These are phyloP conservation scores for Papiliotrema terrestris DNA, from an alignment of 1,284 basidiomycete genomes.

Conservation along the genomic window DNA sequence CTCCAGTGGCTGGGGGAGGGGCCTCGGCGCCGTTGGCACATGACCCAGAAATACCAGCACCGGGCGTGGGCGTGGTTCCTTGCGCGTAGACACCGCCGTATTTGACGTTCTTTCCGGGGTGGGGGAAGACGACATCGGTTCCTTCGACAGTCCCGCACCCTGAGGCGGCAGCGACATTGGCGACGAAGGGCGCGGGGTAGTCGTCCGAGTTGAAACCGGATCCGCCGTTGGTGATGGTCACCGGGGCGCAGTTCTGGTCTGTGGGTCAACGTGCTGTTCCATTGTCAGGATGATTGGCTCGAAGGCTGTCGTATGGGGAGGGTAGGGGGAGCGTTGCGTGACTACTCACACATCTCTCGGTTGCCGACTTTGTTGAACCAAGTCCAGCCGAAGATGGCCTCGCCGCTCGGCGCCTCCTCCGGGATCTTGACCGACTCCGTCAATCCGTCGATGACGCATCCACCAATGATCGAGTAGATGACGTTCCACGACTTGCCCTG, in stretches of 20 bases:
- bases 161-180: constrained; percentile 40
- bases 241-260: constrained; percentile 50
- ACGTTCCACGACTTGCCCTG: constrained; percentile 48
- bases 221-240: constrained; percentile 42
- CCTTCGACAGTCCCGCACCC: constrained; percentile 37
- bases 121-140: constrained; percentile 39
- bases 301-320: no score
- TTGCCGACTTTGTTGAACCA: constrained; percentile 50
- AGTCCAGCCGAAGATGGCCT: constrained; percentile 50
- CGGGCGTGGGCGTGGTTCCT: not conserved
- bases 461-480: constrained; percentile 46
- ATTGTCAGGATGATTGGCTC: no score
- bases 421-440: constrained; percentile 43
- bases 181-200: constrained; percentile 46
- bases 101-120: constrained; percentile 33
- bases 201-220: constrained; percentile 20
- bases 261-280: not conserved
- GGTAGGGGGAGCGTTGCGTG: not conserved
- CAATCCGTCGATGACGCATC: constrained; percentile 37
- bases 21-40: not conserved
- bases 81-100: constrained; percentile 28
- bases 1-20: not conserved
- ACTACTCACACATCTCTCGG: constrained; percentile 38
- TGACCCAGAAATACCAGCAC: constrained; percentile 1
- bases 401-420: constrained; percentile 37